A percentile compares a stretch with the other conserved stretches of the same genome.
phyloP scores from a whole-genome alignment of 192 early-diverging fungal species.

The Jimgerdemannia flammicorona region DNA sequence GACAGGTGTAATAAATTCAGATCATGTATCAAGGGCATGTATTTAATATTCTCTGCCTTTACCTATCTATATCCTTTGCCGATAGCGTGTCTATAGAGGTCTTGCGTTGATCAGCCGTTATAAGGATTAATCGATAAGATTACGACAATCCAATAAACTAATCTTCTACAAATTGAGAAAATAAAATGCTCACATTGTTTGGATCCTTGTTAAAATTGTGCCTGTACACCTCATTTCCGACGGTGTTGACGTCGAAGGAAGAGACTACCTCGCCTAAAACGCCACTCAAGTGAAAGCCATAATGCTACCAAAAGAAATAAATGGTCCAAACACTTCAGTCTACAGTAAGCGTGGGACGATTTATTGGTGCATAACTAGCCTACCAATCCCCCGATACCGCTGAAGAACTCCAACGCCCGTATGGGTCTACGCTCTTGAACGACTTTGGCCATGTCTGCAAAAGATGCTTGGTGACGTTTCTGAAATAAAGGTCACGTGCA shows the following conservation, averaged over 20 bases:
- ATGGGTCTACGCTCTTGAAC: slow-evolving; percentile 9
- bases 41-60: neutral
- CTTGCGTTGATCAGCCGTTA: neutral
- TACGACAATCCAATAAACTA: neutral
- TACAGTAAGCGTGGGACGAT: neutral
- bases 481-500: too few relatives aligned
- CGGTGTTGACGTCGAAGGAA: slow-evolving; percentile 88
- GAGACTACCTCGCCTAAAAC: slow-evolving; percentile 57
- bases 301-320: slow-evolving; percentile 46
- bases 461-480: too few relatives aligned
- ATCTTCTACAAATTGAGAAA: neutral
- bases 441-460: too few relatives aligned
- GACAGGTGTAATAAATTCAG: too few relatives aligned
- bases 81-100: slow-evolving; percentile 1
- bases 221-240: slow-evolving; percentile 72
- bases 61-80: neutral
- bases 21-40: neutral
- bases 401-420: slow-evolving; percentile 64
- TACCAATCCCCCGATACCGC: slow-evolving; percentile 63
- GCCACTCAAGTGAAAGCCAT: slow-evolving; percentile 66
- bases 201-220: slow-evolving; percentile 55
- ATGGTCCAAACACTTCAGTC: neutral
- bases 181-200: slow-evolving; percentile 20
- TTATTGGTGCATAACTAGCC: neutral
- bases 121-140: neutral